These are phyloP conservation scores for Epichloe festucae DNA, from an alignment of 2,329 filamentous ascomycete genomes.

Conservation along the genomic window DNA sequence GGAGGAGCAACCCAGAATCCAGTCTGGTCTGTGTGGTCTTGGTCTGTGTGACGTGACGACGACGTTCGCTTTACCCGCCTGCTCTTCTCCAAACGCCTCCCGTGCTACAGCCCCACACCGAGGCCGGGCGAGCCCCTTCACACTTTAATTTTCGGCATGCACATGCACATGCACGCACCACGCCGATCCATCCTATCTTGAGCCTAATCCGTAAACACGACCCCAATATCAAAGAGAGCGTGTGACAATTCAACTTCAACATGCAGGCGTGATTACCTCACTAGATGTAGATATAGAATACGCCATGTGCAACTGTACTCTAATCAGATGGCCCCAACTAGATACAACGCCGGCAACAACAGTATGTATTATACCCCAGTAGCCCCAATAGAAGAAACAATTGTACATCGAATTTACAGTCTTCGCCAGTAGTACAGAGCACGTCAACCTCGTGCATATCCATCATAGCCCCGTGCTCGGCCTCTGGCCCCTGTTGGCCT, in stretches of 20 bases:
- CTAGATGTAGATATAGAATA: no score
- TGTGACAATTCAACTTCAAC: neutral
- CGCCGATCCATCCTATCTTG: neutral
- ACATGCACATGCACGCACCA: neutral
- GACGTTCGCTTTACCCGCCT: neutral
- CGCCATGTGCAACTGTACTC: no score
- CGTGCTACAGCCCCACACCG: neutral
- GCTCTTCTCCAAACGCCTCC: no score
- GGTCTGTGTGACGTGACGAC: neutral
- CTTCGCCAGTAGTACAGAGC: neutral
- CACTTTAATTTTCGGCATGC: no score
- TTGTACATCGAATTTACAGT: no score
- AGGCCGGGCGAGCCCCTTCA: neutral
- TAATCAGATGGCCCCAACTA: no score
- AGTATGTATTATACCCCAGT: no score
- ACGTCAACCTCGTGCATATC: neutral
- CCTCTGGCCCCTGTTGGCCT: slow-evolving; percentile 12
- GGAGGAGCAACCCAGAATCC: neutral
- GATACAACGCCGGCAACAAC: no score
- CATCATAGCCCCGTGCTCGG: slow-evolving; percentile 14
- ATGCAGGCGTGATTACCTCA: neutral
- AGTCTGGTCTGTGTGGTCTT: neutral
- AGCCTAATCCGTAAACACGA: neutral
- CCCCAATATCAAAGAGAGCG: neutral
- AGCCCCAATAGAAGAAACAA: no score